Evolutionary conservation across 176 grass and related monocot genomes (phyloP), one percentile per base, ranked within the genome.

Genomic region (Otatea glauca): DNA sequence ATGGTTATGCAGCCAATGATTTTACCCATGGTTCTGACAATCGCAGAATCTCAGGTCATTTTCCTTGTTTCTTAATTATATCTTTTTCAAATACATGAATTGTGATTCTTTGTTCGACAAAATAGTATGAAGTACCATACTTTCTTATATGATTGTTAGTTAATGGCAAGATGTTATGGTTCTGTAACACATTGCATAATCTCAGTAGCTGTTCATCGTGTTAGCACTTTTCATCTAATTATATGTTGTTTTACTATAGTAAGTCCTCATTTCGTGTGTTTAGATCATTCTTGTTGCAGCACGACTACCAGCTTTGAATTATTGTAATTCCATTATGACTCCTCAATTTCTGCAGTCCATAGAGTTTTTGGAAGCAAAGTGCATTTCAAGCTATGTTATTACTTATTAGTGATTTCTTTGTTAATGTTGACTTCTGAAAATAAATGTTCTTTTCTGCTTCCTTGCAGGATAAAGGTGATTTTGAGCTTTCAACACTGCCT

Each of bases 1-100:
- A 84, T 96, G 87, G 97, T 96, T 74, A 92, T 99, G 88, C 97
- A 99, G 75, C 97, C 92, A 70, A 99, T 99, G 93, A 99, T 99
- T 94, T 85, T 99, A 62, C 97, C 97, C 44, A 99, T 99, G 97
- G 93, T 99, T 91, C 81, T 99, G 20, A 99, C 84, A 25, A 99
- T 99, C 76, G 97, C 91, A 8, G 97, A 99, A 44, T 99, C 93
- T 67, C 97, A 95, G 93, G 93, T 92, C 48, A 78, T 13, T 59
- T 88, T 79, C 8, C 24, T 43, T 72, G 21, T 80, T 85, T 74
- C 39, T 29, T 44, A 45, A 44, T 58, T 72, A 27, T 62, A 80
- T 74, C 65, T 25, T 69, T 60, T 14, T 72, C n/a, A 51, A 64
- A 37, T 71, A 21, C 5, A 32, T 70, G 7, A 76, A 81, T 89